Conservation (phyloP, 2,329 filamentous ascomycete species). For the Meredithiella fracta region DNA sequence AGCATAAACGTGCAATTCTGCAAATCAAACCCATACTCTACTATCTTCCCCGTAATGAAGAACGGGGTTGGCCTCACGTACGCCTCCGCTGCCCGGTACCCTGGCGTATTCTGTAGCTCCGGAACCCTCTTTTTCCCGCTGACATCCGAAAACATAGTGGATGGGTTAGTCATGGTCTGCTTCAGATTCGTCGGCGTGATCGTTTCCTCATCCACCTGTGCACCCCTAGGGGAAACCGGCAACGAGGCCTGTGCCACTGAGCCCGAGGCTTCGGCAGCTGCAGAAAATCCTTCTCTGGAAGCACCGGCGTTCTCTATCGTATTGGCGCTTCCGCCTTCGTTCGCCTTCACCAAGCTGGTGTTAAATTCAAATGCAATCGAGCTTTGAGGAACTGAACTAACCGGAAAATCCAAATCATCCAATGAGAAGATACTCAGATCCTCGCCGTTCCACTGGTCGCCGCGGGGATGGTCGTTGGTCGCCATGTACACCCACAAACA, state of each 20-base stretch:
- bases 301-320: not conserved
- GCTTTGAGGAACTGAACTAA: slow-evolving; percentile 28
- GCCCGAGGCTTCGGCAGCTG: not conserved
- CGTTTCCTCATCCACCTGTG: slow-evolving; percentile 30
- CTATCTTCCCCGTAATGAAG: slow-evolving; percentile 52
- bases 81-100: slow-evolving; percentile 81
- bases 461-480: slow-evolving; percentile 71
- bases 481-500: slow-evolving; percentile 77
- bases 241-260: not conserved
- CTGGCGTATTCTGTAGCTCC: slow-evolving; percentile 46
- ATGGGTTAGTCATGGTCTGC: slow-evolving; percentile 49
- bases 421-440: slow-evolving; percentile 79
- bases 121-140: slow-evolving; percentile 28
- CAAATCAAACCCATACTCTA: slow-evolving; percentile 66
- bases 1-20: slow-evolving; percentile 62
- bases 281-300: slow-evolving; percentile 1
- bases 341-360: slow-evolving; percentile 7
- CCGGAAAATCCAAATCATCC: slow-evolving; percentile 54
- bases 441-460: slow-evolving; percentile 95
- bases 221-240: not conserved
- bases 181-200: slow-evolving; percentile 65
- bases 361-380: slow-evolving; percentile 12
- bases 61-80: slow-evolving; percentile 77
- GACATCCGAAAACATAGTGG: slow-evolving; percentile 42
- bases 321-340: not conserved